Conservation (phyloP, 2,329 filamentous ascomycete species). For the Hypoxylon sp. region DNA sequence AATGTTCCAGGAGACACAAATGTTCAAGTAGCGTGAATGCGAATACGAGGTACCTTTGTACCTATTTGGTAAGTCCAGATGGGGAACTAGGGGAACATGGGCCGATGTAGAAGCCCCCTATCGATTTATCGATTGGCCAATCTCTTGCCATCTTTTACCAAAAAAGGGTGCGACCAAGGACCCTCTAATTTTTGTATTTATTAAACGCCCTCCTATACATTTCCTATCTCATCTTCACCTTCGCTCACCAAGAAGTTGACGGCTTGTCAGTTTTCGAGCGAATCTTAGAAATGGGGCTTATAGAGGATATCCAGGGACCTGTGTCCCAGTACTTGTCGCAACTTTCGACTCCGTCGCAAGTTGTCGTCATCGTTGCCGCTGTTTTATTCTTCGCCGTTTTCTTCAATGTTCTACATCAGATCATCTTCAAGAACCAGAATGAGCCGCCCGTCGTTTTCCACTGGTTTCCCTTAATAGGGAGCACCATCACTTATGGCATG, state of each 20-base stretch:
- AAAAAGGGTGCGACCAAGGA: slow-evolving; percentile 33
- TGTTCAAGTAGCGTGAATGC: slow-evolving; percentile 21
- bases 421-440: slow-evolving; percentile 85
- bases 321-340: slow-evolving; percentile 65
- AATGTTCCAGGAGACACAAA: background rate
- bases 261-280: slow-evolving; percentile 25
- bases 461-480: slow-evolving; percentile 87
- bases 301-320: slow-evolving; percentile 67
- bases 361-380: slow-evolving; percentile 60
- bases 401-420: slow-evolving; percentile 84
- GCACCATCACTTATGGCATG: slow-evolving; percentile 94
- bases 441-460: slow-evolving; percentile 87
- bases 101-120: slow-evolving; percentile 36
- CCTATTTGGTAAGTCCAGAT: background rate
- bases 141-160: slow-evolving; percentile 44
- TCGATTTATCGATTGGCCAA: slow-evolving; percentile 49
- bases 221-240: slow-evolving; percentile 19
- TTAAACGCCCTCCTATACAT: slow-evolving; percentile 34
- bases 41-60: slow-evolving; percentile 46
- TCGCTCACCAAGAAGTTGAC: slow-evolving; percentile 15
- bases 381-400: slow-evolving; percentile 72
- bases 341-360: slow-evolving; percentile 64
- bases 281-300: slow-evolving; percentile 65
- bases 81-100: slow-evolving; percentile 19
- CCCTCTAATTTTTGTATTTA: slow-evolving; percentile 41